Evolutionary conservation across 2,329 filamentous ascomycete genomes (phyloP).

Genomic region (Dryadomyces quercivorus): DNA sequence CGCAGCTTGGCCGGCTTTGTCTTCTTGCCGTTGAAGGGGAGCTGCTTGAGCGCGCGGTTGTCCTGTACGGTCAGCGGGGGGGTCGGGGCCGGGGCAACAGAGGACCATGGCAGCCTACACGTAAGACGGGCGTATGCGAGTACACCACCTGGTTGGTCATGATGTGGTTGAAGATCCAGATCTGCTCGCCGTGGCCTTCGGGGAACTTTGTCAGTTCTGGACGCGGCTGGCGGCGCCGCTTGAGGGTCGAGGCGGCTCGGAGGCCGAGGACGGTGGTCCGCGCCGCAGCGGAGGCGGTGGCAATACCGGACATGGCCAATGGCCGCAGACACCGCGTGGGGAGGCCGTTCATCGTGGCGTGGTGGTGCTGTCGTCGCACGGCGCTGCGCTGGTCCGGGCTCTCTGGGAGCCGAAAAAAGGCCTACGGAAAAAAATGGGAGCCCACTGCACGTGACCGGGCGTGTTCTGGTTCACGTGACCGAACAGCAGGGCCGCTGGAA

Average conservation of each 20-base stretch:
- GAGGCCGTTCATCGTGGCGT: conserved; percentile 10
- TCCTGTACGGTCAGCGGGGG: conserved; percentile 9
- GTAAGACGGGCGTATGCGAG: conserved; percentile 31
- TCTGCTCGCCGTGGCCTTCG: conserved; percentile 40
- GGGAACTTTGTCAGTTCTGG: conserved; percentile 15
- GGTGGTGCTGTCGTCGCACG: not conserved
- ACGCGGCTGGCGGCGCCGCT: conserved; percentile 14
- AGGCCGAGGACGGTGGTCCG: conserved; percentile 26
- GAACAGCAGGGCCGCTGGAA: not conserved
- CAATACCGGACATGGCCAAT: conserved; percentile 25
- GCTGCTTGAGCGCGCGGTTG: conserved; percentile 18
- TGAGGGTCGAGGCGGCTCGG: conserved; percentile 21
- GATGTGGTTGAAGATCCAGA: conserved; percentile 43
- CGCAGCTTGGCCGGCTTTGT: conserved; percentile 48
- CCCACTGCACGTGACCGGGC: not conserved
- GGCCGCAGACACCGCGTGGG: conserved; percentile 14
- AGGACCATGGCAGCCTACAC: conserved; percentile 23
- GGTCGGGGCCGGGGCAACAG: not conserved
- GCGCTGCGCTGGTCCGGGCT: not conserved
- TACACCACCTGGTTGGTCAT: conserved; percentile 39
- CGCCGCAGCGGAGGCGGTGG: not conserved
- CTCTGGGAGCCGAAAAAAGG: not conserved
- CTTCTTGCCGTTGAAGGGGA: conserved; percentile 58
- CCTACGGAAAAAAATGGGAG: not conserved
- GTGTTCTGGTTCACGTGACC: not conserved